Base-by-base conservation (phyloP, 768 basidiomycete genomes). In the Coprinopsis sp. region DNA sequence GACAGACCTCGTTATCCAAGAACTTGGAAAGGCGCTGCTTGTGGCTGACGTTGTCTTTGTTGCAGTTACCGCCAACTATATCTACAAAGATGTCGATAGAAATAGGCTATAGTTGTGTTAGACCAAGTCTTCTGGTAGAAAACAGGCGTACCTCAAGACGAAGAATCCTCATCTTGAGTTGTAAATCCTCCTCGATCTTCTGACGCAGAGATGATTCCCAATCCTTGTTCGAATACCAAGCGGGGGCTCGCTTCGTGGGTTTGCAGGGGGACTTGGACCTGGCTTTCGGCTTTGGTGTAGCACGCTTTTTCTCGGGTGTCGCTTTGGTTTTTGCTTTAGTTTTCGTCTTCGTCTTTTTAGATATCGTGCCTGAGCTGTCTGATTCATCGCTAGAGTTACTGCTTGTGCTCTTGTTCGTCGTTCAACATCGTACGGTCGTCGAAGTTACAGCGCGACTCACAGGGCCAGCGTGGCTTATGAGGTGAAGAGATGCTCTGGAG, bases 131-230 rank as follows among this genome's bases (percentile, higher is more conserved):
- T 18, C 21, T 16, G 24, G 23, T 13, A 19, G 25, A 7, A 16
- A 29, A 25, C 40, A 14, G 18, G 54, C 72, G 21, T 50, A 81
- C 83, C 71, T 87, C 82, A 56, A 80, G 84, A 22, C 82, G 79
- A 52, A 87, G 59, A 49, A 87, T 72, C 30, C 78, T 75, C 28
- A 71, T 58, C 57, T 84, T 65, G 6, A 87, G 65, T 37, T 63
- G 63, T 13, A 56, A 58, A 60, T 85, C 71, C 39, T 61, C 52
- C 3, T 70, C 44, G 45, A 84, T 76, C 33, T 61, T 62, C 1
- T 59, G 58, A 56, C 59, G 72, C 52, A 83, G 59, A 43, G 57
- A 55, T 11, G 55, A 39, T 51, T 75, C 66, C 71, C 80, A 74
- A 22, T 63, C 43, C 3, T 22, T 23, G 5, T 33, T 44, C 19